Evolutionary conservation across 192 early-diverging fungal species (phyloP).

Genomic region (Coemansia sp.): DNA sequence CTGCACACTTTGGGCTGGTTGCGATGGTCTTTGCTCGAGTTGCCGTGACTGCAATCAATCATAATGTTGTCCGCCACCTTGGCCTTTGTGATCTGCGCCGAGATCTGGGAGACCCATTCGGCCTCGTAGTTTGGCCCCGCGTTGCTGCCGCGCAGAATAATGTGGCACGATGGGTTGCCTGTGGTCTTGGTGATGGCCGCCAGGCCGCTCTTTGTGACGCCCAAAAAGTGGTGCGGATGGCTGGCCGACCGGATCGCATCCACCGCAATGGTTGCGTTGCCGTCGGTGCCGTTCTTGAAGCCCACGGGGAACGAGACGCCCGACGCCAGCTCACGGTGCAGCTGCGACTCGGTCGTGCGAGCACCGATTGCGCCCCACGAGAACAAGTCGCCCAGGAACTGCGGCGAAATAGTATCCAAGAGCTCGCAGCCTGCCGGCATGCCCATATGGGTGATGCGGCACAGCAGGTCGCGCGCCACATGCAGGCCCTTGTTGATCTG

Average conservation of each 20-base stretch:
- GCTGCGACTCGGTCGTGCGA: slow-evolving; percentile 92
- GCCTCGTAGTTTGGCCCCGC: slow-evolving; percentile 84
- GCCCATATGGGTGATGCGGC: slow-evolving; percentile 77
- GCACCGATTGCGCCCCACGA: slow-evolving; percentile 98
- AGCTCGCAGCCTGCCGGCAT: slow-evolving; percentile 88
- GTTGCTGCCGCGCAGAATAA: slow-evolving; percentile 89
- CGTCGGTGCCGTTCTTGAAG: slow-evolving; percentile 98
- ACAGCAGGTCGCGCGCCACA: slow-evolving; percentile 76
- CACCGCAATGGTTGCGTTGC: slow-evolving; percentile 73
- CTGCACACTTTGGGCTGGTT: slow-evolving; percentile 79
- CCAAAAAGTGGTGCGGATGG: slow-evolving; percentile 86
- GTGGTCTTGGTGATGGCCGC: slow-evolving; percentile 85
- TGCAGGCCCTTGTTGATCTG: slow-evolving; percentile 96
- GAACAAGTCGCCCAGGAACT: slow-evolving; percentile 90
- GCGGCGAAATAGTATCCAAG: slow-evolving; percentile 93
- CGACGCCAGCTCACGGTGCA: slow-evolving; percentile 92
- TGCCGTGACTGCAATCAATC: slow-evolving; percentile 96
- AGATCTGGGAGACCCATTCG: slow-evolving; percentile 59
- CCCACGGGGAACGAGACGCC: slow-evolving; percentile 96
- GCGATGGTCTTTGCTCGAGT: slow-evolving; percentile 83
- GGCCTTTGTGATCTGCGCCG: slow-evolving; percentile 63
- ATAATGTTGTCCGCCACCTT: slow-evolving; percentile 72
- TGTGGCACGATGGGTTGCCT: slow-evolving; percentile 82
- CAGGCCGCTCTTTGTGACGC: slow-evolving; percentile 92
- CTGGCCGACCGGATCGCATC: slow-evolving; percentile 73